Conservation (phyloP, 495 filamentous ascomycete species). For the Talaromyces borbonicus region DNA sequence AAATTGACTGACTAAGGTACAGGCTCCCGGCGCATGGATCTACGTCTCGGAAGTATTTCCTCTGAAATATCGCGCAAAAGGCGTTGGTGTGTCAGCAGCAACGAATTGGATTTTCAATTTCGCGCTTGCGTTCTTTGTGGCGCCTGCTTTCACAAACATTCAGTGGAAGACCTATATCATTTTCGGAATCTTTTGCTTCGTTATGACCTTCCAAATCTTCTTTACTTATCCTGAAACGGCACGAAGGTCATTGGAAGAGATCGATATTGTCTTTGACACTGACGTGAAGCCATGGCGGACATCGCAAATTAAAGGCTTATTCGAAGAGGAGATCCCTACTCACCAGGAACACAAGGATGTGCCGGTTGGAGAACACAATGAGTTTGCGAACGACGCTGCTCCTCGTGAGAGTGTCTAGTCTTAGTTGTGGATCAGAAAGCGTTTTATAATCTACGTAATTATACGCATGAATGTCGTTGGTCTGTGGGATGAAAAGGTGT, state of each 20-base stretch:
- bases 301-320: slow-evolving; percentile 13
- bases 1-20: not conserved
- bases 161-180: slow-evolving; percentile 65
- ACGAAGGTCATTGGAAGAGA: slow-evolving; percentile 62
- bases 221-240: slow-evolving; percentile 66
- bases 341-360: slow-evolving; percentile 8
- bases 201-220: slow-evolving; percentile 53
- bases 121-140: slow-evolving; percentile 59
- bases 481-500: no score
- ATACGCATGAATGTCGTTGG: no score
- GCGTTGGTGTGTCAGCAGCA: slow-evolving; percentile 54
- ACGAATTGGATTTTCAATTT: slow-evolving; percentile 76
- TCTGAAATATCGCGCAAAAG: slow-evolving; percentile 61
- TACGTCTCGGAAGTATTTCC: slow-evolving; percentile 72
- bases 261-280: slow-evolving; percentile 35
- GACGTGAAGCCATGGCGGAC: slow-evolving; percentile 21
- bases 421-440: no score
- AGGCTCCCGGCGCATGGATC: slow-evolving; percentile 63
- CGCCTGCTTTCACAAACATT: slow-evolving; percentile 62
- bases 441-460: no score
- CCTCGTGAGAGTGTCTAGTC: slow-evolving; percentile 18
- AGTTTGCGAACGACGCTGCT: not conserved
- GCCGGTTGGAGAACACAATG: slow-evolving; percentile 1
- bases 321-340: slow-evolving; percentile 20
- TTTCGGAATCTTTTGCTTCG: slow-evolving; percentile 60